Evolutionary conservation across 2,329 filamentous ascomycete species (phyloP).

Genomic region (Stachybotrys elegans): DNA sequence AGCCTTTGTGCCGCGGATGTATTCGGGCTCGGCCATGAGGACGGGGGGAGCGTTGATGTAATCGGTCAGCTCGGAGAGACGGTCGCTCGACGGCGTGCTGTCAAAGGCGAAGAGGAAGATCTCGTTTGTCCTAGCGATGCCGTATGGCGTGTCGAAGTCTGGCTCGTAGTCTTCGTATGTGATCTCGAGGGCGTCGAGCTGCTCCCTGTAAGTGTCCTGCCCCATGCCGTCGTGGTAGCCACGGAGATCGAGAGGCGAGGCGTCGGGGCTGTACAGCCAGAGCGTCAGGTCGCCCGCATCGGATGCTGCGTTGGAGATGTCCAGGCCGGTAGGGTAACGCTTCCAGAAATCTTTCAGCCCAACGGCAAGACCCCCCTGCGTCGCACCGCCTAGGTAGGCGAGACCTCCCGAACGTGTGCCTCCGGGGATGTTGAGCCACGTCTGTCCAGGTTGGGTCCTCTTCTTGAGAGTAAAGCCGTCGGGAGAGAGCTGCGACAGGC

Average conservation of each 20-base stretch:
- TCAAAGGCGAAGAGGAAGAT: constrained; percentile 48
- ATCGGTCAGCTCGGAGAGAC: constrained; percentile 35
- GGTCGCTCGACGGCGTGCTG: constrained; percentile 43
- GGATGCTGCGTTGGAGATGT: constrained; percentile 44
- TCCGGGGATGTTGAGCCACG: constrained; percentile 54
- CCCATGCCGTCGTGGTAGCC: constrained; percentile 55
- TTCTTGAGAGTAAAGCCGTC: constrained; percentile 59
- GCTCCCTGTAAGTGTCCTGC: constrained; percentile 48
- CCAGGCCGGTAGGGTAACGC: constrained; percentile 53
- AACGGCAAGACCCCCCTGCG: constrained; percentile 51
- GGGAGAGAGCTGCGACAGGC: constrained; percentile 50
- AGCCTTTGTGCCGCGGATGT: constrained; percentile 47
- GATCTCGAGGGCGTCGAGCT: constrained; percentile 55
- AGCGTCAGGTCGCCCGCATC: constrained; percentile 49
- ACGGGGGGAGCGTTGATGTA: constrained; percentile 48
- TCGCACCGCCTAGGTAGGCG: constrained; percentile 54
- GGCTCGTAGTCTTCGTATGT: constrained; percentile 60
- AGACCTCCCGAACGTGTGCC: constrained; percentile 51
- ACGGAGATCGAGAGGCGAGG: constrained; percentile 49
- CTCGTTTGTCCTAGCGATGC: constrained; percentile 54
- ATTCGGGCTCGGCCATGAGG: constrained; percentile 40
- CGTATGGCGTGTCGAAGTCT: constrained; percentile 50
- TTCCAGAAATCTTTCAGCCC: constrained; percentile 60
- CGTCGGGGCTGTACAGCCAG: constrained; percentile 56
- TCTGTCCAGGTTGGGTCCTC: constrained; percentile 50